Evolutionary conservation across 1,284 basidiomycete genomes (phyloP).

Genomic region (Rhodotorula sp.): DNA sequence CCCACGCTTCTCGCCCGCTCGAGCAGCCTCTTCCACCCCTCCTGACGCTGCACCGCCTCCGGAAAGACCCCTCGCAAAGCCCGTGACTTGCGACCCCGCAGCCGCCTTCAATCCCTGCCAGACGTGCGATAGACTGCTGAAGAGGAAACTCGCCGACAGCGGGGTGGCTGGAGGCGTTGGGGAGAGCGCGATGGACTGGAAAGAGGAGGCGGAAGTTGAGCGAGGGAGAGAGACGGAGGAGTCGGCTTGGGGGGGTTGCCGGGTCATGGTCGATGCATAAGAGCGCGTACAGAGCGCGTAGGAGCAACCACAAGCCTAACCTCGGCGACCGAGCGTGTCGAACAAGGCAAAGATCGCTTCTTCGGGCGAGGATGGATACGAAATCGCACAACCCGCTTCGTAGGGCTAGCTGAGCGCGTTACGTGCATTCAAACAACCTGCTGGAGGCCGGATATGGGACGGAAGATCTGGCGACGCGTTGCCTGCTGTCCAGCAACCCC

Average conservation of each 20-base stretch:
- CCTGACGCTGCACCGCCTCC: not conserved
- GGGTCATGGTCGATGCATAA: not conserved
- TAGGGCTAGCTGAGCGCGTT: too few species aligned
- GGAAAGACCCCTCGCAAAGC: slow-evolving; percentile 1
- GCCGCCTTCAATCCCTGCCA: slow-evolving; percentile 5
- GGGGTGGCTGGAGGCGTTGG: not conserved
- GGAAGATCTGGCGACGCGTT: too few species aligned
- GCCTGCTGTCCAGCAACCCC: too few species aligned
- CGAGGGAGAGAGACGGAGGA: not conserved
- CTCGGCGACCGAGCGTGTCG: too few species aligned
- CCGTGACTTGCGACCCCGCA: not conserved
- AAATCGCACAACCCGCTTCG: too few species aligned
- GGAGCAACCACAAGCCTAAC: too few species aligned
- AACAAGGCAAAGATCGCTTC: not conserved
- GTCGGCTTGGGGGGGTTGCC: not conserved
- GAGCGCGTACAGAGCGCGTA: not conserved
- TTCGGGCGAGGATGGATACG: not conserved
- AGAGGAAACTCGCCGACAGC: not conserved
- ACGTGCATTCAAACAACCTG: too few species aligned
- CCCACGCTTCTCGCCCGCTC: not conserved
- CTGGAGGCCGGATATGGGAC: too few species aligned
- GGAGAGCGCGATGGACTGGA: not conserved
- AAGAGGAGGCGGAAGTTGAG: slow-evolving; percentile 2
- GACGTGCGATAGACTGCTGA: slow-evolving; percentile 1
- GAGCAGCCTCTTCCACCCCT: too few species aligned